Base-by-base conservation (phyloP, 306 rosid genomes). In the Astragalus membranaceus region DNA sequence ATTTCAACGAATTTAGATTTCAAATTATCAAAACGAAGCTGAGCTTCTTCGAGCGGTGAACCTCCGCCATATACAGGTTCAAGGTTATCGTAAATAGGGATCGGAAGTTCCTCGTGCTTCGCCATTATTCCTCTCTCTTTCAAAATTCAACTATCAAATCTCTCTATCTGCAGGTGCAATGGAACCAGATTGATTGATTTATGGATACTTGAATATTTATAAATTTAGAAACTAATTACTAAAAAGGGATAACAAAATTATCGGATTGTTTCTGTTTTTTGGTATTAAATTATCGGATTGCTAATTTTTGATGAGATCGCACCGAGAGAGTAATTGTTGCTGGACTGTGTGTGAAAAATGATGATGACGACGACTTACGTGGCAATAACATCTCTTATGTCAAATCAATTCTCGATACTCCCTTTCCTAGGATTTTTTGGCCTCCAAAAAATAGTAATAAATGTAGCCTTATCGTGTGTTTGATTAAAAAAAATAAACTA, bases 71-170 rank as follows among this genome's bases (percentile, higher is more conserved):
- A 94, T 0, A 94, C 95, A 8, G 87, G 68, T 2, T 79, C 88
- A 14, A 91, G 81, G 17, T 75, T 59, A n/a, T 87, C 54, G 85
- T 69, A 86, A 49, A 84, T 70, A 5, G 97, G 99, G 67, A 94
- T 73, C 42, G 97, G 96, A 42, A 94, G 95, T 9, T 91, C 97
- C 44, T 91, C 99, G 82, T 91, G 84, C 16, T 83, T 86, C 75
- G 85, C 85, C 97, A 91, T 88, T 60, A n/a, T n/a, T n/a, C n/a
- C n/a, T n/a, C n/a, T n/a, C n/a, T n/a, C n/a, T n/a, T n/a, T n/a
- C n/a, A n/a, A 0, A n/a, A n/a, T 8, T 64, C 37, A n/a, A n/a
- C n/a, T n/a, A n/a, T n/a, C n/a, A n/a, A n/a, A n/a, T n/a, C 50
- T 6, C 71, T 44, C 15, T 47, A 13, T 35, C n/a, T n/a, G n/a